Evolutionary conservation across 2,329 filamentous ascomycete genomes (phyloP).

Genomic region (Myriosclerotinia duriaeana): DNA sequence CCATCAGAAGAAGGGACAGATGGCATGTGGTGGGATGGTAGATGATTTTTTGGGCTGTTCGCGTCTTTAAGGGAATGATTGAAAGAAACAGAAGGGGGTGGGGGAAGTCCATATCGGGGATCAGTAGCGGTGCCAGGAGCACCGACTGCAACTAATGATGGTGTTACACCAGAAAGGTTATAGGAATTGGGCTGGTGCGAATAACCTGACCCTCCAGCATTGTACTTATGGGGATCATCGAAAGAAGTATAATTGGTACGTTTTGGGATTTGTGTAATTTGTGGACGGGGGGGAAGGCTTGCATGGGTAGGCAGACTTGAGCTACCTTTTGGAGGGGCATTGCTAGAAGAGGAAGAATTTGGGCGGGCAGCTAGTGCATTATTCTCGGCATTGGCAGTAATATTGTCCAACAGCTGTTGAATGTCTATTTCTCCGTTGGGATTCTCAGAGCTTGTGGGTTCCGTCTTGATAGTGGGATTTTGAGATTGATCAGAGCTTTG

Average conservation of each 20-base stretch:
- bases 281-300: slow-evolving; percentile 42
- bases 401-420: slow-evolving; percentile 43
- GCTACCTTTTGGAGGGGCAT: slow-evolving; percentile 31
- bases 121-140: slow-evolving; percentile 41
- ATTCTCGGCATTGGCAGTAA: slow-evolving; percentile 42
- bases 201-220: slow-evolving; percentile 35
- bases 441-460: slow-evolving; percentile 33
- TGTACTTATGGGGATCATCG: slow-evolving; percentile 40
- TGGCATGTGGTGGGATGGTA: slow-evolving; percentile 30
- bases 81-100: slow-evolving; percentile 41
- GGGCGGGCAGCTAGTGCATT: slow-evolving; percentile 35
- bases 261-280: slow-evolving; percentile 34
- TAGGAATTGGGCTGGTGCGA: slow-evolving; percentile 35
- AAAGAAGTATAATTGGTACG: slow-evolving; percentile 29
- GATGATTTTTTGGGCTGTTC: slow-evolving; percentile 32
- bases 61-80: slow-evolving; percentile 30
- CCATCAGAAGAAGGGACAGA: slow-evolving; percentile 34
- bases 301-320: slow-evolving; percentile 39
- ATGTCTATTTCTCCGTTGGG: slow-evolving; percentile 41
- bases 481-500: slow-evolving; percentile 27
- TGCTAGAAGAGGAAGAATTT: slow-evolving; percentile 31
- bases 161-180: slow-evolving; percentile 38
- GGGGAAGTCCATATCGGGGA: slow-evolving; percentile 39
- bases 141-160: slow-evolving; percentile 39
- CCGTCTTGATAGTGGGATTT: slow-evolving; percentile 28